phyloP scores from a whole-genome alignment of 2,329 filamentous ascomycete species.

The Cordyceps fumosorosea region DNA sequence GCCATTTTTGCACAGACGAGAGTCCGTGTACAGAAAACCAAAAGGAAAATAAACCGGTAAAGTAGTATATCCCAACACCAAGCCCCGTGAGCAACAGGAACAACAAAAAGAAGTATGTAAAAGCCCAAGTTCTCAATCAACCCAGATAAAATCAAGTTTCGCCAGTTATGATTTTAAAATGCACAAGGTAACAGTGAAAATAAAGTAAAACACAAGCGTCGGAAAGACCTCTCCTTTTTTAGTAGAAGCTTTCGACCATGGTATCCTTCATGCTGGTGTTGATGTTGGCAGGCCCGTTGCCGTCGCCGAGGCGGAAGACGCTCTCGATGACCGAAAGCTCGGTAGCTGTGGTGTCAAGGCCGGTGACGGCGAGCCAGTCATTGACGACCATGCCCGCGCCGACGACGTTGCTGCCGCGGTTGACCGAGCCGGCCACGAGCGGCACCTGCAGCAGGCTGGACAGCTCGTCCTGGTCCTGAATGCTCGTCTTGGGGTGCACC shows the following conservation, averaged over 20 bases:
- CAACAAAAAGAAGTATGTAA: background rate
- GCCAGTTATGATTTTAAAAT: slow-evolving; percentile 12
- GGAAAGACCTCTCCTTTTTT: slow-evolving; percentile 24
- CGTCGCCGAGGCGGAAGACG: slow-evolving; percentile 91
- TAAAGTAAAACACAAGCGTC: background rate
- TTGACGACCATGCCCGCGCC: slow-evolving; percentile 60
- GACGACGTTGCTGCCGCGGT: slow-evolving; percentile 89
- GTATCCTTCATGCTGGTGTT: slow-evolving; percentile 89
- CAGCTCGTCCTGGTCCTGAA: slow-evolving; percentile 97
- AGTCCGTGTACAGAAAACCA: slow-evolving; percentile 5
- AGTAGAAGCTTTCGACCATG: slow-evolving; percentile 99
- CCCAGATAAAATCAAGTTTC: slow-evolving; percentile 8
- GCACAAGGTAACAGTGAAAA: slow-evolving; percentile 15
- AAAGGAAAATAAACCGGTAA: slow-evolving; percentile 9
- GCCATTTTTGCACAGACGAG: background rate
- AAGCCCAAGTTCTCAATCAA: slow-evolving; percentile 6
- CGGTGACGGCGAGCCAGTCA: slow-evolving; percentile 94
- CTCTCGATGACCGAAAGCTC: slow-evolving; percentile 95
- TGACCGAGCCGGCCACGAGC: slow-evolving; percentile 88
- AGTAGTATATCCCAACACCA: slow-evolving; percentile 13
- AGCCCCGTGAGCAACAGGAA: slow-evolving; percentile 7
- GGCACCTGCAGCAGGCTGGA: slow-evolving; percentile 90
- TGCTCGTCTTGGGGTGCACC: slow-evolving; percentile 93
- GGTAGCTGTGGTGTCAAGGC: slow-evolving; percentile 91
- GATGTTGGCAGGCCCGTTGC: slow-evolving; percentile 69